Conservation (phyloP, 2,329 filamentous ascomycete genomes). For the Colletotrichum tropicicola region DNA sequence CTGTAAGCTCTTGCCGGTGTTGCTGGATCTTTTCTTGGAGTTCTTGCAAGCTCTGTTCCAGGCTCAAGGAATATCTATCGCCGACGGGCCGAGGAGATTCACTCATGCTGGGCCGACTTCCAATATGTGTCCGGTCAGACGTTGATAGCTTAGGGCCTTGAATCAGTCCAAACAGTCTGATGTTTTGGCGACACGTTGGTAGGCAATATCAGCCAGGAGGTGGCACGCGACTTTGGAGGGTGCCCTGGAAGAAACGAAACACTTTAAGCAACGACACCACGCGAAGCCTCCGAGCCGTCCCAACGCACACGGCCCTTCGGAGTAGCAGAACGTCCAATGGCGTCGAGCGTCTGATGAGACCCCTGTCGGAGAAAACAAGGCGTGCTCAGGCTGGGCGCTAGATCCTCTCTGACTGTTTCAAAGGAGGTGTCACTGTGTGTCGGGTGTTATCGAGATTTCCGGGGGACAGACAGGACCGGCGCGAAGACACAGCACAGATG, state of each 20-base stretch:
- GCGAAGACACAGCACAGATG: conserved; percentile 26
- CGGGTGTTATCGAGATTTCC: conserved; percentile 19
- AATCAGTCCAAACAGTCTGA: conserved; percentile 15
- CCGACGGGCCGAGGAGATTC: conserved; percentile 29
- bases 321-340: conserved; percentile 6
- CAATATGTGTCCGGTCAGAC: neutral
- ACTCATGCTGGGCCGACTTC: conserved; percentile 6
- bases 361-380: conserved; percentile 22
- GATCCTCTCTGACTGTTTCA: conserved; percentile 28
- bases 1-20: conserved; percentile 57
- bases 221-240: conserved; percentile 13
- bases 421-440: conserved; percentile 27
- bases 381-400: conserved; percentile 19
- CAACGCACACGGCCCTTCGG: conserved; percentile 19
- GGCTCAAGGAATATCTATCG: conserved; percentile 57
- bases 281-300: conserved; percentile 1
- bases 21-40: conserved; percentile 68
- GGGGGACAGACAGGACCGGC: conserved; percentile 13
- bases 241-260: conserved; percentile 28
- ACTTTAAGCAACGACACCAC: conserved; percentile 24
- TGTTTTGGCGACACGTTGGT: conserved; percentile 17
- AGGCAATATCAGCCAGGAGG: neutral
- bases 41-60: conserved; percentile 74
- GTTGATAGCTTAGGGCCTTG: neutral
- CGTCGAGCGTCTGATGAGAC: conserved; percentile 13